Evolutionary conservation across 371 early-diverging fungal species (phyloP), one percentile per base, ranked within the genome.

Genomic region (Mortierella sp.): DNA sequence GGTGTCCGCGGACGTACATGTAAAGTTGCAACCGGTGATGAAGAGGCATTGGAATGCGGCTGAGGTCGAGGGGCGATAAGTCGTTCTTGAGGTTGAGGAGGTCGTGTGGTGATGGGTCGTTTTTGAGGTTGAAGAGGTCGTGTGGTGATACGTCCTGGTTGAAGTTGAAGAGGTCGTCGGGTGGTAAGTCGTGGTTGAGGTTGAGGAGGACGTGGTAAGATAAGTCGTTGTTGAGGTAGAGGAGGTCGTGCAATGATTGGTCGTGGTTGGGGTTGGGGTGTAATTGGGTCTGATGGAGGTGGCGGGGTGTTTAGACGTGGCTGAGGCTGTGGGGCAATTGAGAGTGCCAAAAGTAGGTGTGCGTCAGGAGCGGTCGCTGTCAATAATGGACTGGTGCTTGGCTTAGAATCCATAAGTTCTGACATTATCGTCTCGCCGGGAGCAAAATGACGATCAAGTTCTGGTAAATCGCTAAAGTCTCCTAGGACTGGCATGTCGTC

Each of bases 401-500:
- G 55, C 24, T 55, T 7, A n/a, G 55, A 6, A n/a, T 24, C 24
- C 55, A n/a, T 9, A 24, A n/a, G 55, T 24, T n/a, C 55, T 55
- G n/a, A 24, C n/a, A 55, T n/a, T n/a, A n/a, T 24, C 24, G 55
- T 6, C 55, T 55, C n/a, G 55, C n/a, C 55, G 6, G 55, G 55
- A 9, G n/a, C n/a, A 55, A 55, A n/a, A 55, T 8, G 24, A 24
- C 2, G 55, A 55, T 9, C n/a, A n/a, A 2, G 55, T 6, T 55
- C n/a, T 2, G 55, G 6, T n/a, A 55, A n/a, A 55, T 24, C 24
- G 55, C 55, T 55, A 55, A 55, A 21, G 10, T 55, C 55, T n/a
- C 55, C n/a, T 55, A 55, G 55, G n/a, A n/a, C n/a, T n/a, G 55
- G n/a, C 24, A 55, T 55, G 55, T n/a, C 55, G 55, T 55, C 55